These are phyloP conservation scores for Naganishia onofrii DNA, from an alignment of 768 basidiomycete species.

Conservation along the genomic window DNA sequence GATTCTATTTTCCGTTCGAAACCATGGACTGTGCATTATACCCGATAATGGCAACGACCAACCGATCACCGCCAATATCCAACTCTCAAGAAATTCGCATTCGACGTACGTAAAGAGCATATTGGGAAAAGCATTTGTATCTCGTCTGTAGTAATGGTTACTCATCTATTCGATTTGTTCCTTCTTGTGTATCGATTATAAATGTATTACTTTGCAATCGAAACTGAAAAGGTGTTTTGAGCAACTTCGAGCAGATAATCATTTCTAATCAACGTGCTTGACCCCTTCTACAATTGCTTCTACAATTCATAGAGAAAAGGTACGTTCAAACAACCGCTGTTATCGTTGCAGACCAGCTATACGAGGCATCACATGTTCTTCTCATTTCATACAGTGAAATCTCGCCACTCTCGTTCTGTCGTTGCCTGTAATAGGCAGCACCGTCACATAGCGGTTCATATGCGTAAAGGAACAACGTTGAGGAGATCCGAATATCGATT, in stretches of 20 bases:
- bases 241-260: not conserved
- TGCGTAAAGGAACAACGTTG: too few species aligned
- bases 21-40: conserved; percentile 6
- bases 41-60: not conserved
- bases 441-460: too few species aligned
- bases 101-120: not conserved
- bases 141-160: not conserved
- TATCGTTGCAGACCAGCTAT: too few species aligned
- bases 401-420: too few species aligned
- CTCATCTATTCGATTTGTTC: not conserved
- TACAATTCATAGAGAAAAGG: too few species aligned
- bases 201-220: not conserved
- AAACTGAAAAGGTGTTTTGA: not conserved
- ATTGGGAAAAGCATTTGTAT: not conserved
- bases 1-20: not conserved
- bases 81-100: not conserved
- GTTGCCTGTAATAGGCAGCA: too few species aligned
- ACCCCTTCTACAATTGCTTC: too few species aligned
- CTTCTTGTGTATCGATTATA: not conserved
- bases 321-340: too few species aligned
- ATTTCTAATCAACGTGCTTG: too few species aligned
- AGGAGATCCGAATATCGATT: too few species aligned
- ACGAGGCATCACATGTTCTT: too few species aligned
- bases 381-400: too few species aligned
- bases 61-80: not conserved